Base-by-base conservation (phyloP, 169 alveolate species). In the Babesia sp. region DNA sequence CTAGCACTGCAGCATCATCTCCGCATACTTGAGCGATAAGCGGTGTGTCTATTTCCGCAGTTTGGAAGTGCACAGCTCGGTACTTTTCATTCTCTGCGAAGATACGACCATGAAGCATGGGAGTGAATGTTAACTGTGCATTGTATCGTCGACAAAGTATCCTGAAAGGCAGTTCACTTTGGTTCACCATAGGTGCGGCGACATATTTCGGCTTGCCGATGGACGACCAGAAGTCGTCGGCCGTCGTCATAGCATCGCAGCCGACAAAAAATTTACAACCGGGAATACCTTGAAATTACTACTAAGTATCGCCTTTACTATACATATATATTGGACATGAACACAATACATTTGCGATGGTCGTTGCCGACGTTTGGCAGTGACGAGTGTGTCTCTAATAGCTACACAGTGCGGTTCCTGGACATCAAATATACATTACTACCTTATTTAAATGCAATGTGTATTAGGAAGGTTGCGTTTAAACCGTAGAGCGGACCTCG, bases 21-120 rank as follows among this genome's bases (percentile, higher is more conserved):
- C 96, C 97, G 54, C 96, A 92, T 69, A 95, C 91, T 74, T 95
- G 96, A 29, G 95, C 97, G 70, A 93, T 83, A 42, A 94, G 80
- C 24, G 93, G 93, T 36, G 67, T 28, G 71, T 87, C 93, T 34
- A 56, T 58, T 5, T 67, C 78, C n/a, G 85, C 60, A 18, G 88
- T 82, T 60, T 87, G 84, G 69, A 87, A 87, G 61, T 87, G 79
- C 20, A 57, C 42, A 42, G 42, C 75, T 54, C 93, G 80, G 55
- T 87, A 87, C 53, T 83, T 84, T 28, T 78, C 88, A 24, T 74
- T 81, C 55, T 83, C 87, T 16, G 71, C 83, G 81, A 94, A 95
- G 39, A 91, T 68, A 54, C 94, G 91, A 31, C 90, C 87, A 70
- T 95, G 97, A 37, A 92, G 89, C 98, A 95, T 95, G 44, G 97